Evolutionary conservation across 2,329 filamentous ascomycete species (phyloP).

Genomic region (Ceratocystis colombiana): DNA sequence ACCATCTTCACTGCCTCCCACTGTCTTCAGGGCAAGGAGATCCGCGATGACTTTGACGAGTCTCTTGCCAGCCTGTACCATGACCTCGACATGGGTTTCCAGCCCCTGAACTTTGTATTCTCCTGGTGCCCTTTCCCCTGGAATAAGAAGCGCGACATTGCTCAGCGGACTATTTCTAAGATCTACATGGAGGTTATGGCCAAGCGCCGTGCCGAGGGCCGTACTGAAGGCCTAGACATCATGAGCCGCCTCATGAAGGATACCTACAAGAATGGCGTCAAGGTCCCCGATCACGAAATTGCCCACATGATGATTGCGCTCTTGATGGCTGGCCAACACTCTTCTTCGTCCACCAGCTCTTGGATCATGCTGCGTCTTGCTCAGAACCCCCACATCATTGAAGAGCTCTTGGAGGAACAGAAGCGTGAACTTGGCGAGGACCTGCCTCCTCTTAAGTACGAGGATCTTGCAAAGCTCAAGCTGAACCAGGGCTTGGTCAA

Average conservation of each 20-base stretch:
- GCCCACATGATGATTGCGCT: constrained; percentile 92
- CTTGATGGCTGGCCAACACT: constrained; percentile 86
- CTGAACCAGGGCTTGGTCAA: constrained; percentile 79
- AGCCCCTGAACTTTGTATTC: constrained; percentile 79
- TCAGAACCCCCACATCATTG: constrained; percentile 62
- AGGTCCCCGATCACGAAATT: constrained; percentile 72
- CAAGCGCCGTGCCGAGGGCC: constrained; percentile 48
- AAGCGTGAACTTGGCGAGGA: constrained; percentile 60
- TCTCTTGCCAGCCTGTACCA: constrained; percentile 75
- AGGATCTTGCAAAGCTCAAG: constrained; percentile 66
- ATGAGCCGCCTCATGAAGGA: constrained; percentile 85
- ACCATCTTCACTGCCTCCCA: constrained; percentile 86
- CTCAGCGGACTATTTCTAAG: constrained; percentile 69
- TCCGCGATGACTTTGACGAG: constrained; percentile 69
- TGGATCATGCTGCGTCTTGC: constrained; percentile 81
- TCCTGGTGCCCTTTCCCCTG: constrained; percentile 84
- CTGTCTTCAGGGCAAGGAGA: constrained; percentile 72
- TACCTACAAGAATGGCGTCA: constrained; percentile 70
- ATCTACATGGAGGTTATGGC: constrained; percentile 76
- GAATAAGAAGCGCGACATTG: constrained; percentile 70
- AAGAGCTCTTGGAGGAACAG: constrained; percentile 79
- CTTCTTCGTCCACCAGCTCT: constrained; percentile 69
- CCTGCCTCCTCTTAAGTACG: constrained; percentile 64
- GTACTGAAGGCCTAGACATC: constrained; percentile 58
- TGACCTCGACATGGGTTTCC: constrained; percentile 83